Percentiles rank a stretch among this genome's conserved stretches.
Conservation (phyloP, 2,329 filamentous ascomycete species). For the Onygenales sp. region DNA sequence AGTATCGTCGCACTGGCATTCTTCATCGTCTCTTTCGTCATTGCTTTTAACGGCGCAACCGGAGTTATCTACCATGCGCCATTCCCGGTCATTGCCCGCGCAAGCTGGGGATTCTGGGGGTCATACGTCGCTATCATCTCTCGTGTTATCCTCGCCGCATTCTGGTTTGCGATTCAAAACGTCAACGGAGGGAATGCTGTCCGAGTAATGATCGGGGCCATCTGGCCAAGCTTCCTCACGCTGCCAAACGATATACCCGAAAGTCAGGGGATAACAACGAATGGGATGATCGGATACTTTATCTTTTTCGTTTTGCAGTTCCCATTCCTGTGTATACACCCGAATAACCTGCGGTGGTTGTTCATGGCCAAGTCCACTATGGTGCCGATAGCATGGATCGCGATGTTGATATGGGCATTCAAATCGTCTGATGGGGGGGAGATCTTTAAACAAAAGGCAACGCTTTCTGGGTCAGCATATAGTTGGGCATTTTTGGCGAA, state of each 20-base stretch:
- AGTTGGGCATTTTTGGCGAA: conserved; percentile 46
- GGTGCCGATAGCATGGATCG: conserved; percentile 51
- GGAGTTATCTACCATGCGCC: conserved; percentile 82
- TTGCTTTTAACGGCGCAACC: conserved; percentile 70
- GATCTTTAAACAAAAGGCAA: conserved; percentile 38
- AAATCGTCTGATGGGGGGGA: conserved; percentile 43
- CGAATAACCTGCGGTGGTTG: conserved; percentile 30
- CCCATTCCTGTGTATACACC: conserved; percentile 35
- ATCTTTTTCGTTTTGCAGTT: conserved; percentile 53
- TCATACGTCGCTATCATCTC: conserved; percentile 47
- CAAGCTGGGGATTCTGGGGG: conserved; percentile 84
- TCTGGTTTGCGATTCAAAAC: conserved; percentile 59
- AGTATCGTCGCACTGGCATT: conserved; percentile 81
- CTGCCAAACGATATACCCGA: conserved; percentile 59
- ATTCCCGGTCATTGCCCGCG: conserved; percentile 69
- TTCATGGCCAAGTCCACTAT: conserved; percentile 31
- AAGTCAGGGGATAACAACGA: conserved; percentile 61
- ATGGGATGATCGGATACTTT: conserved; percentile 71
- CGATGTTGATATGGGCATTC: conserved; percentile 55
- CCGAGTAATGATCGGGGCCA: conserved; percentile 69
- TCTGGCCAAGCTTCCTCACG: conserved; percentile 56
- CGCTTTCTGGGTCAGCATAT: conserved; percentile 41
- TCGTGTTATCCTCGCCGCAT: conserved; percentile 45
- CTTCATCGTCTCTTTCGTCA: conserved; percentile 63
- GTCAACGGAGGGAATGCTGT: conserved; percentile 52